These are phyloP conservation scores for Funneliformis mosseae DNA, from an alignment of 192 early-diverging fungal genomes.

Conservation along the genomic window DNA sequence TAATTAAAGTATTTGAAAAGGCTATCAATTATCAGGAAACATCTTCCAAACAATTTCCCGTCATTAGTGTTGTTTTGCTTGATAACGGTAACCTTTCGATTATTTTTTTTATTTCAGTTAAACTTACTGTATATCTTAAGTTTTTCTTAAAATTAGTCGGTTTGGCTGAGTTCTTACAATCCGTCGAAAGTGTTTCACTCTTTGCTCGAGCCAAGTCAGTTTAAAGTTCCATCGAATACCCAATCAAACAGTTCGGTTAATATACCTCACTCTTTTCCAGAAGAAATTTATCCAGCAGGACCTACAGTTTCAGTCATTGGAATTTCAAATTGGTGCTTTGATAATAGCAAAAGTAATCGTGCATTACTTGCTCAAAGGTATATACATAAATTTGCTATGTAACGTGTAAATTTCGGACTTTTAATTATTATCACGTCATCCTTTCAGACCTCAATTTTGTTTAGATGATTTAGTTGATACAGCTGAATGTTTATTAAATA, in stretches of 20 bases:
- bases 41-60: constrained; percentile 9
- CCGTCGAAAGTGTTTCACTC: neutral
- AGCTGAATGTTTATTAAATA: neutral
- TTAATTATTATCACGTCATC: neutral
- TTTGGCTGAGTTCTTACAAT: constrained; percentile 28
- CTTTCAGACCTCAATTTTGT: neutral
- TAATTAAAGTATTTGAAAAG: constrained; percentile 30
- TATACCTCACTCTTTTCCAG: neutral
- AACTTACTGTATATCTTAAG: neutral
- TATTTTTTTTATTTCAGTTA: neutral
- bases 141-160: too few species aligned
- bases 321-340: constrained; percentile 35
- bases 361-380: constrained; percentile 26
- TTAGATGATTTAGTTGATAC: constrained; percentile 6
- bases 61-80: constrained; percentile 32
- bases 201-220: neutral
- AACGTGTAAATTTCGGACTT: too few species aligned
- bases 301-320: constrained; percentile 19
- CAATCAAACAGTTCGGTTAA: too few species aligned
- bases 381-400: neutral
- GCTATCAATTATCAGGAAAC: constrained; percentile 22
- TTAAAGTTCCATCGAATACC: too few species aligned
- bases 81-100: neutral
- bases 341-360: constrained; percentile 32
- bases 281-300: neutral